These are phyloP conservation scores for Saturnispora serradocipensis DNA, from an alignment of 805 yeast species.

Conservation along the genomic window DNA sequence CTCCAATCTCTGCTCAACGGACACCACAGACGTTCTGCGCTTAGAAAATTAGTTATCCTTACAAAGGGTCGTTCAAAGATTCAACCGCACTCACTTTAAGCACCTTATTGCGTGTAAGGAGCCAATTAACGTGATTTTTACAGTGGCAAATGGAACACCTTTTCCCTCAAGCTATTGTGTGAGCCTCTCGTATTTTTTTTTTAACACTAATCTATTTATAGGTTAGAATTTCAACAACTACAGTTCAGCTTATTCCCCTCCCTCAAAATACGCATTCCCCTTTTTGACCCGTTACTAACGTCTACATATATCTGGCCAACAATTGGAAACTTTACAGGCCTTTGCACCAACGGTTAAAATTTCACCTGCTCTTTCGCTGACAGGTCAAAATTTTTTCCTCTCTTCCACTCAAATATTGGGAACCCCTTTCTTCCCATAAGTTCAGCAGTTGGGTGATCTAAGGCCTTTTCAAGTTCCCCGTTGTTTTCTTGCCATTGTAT, in stretches of 20 bases:
- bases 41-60: not conserved
- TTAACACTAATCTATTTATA: not conserved
- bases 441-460: not conserved
- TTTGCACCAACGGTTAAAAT: not conserved
- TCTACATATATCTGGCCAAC: not conserved
- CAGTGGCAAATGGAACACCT: not conserved
- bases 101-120: not conserved
- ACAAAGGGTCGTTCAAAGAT: not conserved
- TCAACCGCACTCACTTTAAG: not conserved
- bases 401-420: not conserved
- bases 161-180: not conserved
- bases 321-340: not conserved
- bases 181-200: not conserved
- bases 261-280: not conserved
- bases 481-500: not conserved
- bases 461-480: not conserved
- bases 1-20: not conserved
- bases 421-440: not conserved
- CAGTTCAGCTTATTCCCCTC: not conserved
- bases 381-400: slow-evolving; percentile 3
- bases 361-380: slow-evolving; percentile 1
- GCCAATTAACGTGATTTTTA: not conserved
- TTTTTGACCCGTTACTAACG: not conserved
- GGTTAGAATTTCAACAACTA: not conserved
- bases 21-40: not conserved